Conservation (phyloP, 2,329 filamentous ascomycete species). For the Sclerotinia borealis region DNA sequence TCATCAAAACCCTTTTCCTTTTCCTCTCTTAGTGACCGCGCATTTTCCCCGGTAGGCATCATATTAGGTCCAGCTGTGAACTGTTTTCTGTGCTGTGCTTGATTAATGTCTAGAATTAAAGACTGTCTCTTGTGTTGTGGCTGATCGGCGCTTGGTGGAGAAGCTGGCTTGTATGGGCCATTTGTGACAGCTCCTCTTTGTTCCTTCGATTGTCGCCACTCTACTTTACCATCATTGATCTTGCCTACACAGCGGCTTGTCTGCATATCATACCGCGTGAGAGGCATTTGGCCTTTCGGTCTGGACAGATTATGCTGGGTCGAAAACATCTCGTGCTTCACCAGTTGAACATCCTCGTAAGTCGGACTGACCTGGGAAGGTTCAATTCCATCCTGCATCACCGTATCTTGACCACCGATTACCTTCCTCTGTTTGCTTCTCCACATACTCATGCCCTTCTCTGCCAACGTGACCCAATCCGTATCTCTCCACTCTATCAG, state of each 20-base stretch:
- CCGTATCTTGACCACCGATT: not conserved
- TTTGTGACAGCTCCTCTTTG: not conserved
- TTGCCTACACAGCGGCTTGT: not conserved
- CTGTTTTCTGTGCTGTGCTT: not conserved
- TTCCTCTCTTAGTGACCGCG: not conserved
- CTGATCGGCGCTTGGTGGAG: not conserved
- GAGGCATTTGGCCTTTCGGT: not conserved
- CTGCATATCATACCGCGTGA: not conserved
- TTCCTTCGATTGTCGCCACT: not conserved
- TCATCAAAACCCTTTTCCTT: too few relatives aligned
- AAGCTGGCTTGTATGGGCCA: not conserved
- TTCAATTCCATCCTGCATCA: fast-evolving
- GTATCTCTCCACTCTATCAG: conserved; percentile 5
- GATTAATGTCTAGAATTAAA: not conserved
- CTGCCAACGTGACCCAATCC: conserved; percentile 5
- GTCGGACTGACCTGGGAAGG: not conserved
- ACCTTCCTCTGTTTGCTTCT: too few relatives aligned
- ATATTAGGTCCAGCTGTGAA: not conserved
- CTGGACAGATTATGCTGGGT: too few relatives aligned
- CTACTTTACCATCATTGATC: not conserved
- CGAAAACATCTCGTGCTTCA: not conserved
- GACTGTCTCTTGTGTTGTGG: not conserved
- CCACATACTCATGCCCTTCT: not conserved
- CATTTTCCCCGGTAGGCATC: not conserved
- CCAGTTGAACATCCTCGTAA: not conserved